Percentiles rank a stretch among this genome's conserved stretches.
phyloP scores from a whole-genome alignment of 2,329 filamentous ascomycete species.

The Periglandula ipomoeae region DNA sequence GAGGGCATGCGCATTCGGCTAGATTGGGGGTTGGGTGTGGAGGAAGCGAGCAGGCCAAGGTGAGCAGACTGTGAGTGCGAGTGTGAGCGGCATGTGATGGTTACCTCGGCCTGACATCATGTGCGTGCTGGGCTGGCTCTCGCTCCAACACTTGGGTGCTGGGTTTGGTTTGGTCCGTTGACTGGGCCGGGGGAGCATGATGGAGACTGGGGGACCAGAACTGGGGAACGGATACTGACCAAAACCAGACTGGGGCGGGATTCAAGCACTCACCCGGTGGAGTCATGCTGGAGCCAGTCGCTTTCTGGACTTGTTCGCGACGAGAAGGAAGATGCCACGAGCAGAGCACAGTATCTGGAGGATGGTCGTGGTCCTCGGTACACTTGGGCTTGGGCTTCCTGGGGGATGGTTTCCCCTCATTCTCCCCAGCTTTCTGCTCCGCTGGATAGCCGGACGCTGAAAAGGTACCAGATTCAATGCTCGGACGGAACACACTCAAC shows the following conservation, averaged over 20 bases:
- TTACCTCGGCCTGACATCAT: conserved; percentile 8
- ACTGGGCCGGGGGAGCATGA: too few relatives aligned
- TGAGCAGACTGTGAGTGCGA: background rate
- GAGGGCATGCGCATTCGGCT: background rate
- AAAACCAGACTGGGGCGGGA: too few relatives aligned
- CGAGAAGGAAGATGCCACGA: too few relatives aligned
- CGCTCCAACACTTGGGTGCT: too few relatives aligned
- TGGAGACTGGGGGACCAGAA: too few relatives aligned
- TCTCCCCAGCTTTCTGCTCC: background rate
- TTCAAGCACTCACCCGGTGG: too few relatives aligned
- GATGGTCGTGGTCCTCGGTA: background rate
- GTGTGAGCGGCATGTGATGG: conserved; percentile 5
- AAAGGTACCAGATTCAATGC: background rate
- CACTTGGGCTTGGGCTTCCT: too few relatives aligned
- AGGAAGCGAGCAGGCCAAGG: background rate
- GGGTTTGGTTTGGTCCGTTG: too few relatives aligned
- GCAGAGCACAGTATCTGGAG: too few relatives aligned
- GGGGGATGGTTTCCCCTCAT: background rate
- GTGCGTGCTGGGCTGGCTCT: conserved; percentile 1
- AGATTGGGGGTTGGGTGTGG: background rate
- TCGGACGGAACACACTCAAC: background rate
- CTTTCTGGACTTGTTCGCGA: background rate
- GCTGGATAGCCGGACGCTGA: background rate
- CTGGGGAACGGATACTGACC: too few relatives aligned
- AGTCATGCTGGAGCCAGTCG: too few relatives aligned